Conservation (phyloP, 2,329 filamentous ascomycete species). For the Calcarisporium arbuscula region DNA sequence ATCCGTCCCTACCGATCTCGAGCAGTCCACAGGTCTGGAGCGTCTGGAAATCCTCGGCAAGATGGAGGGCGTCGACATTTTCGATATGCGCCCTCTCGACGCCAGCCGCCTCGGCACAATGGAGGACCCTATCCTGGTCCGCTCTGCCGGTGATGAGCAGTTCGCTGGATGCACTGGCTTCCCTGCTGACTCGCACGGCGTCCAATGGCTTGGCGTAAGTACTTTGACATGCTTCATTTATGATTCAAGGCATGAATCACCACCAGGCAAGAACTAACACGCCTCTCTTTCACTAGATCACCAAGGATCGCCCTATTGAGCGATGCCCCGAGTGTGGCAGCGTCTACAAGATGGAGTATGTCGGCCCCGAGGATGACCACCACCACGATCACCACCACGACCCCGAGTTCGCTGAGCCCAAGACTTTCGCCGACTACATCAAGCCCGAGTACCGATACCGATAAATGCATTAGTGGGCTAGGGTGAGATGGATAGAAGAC, state of each 20-base stretch:
- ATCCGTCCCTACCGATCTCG: conserved; percentile 85
- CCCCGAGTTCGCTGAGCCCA: conserved; percentile 73
- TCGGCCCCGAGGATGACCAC: conserved; percentile 73
- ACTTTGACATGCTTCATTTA: too few relatives aligned
- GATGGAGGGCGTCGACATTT: conserved; percentile 97
- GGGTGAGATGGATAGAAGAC: conserved; percentile 2
- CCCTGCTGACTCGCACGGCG: conserved; percentile 85
- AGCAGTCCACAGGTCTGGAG: conserved; percentile 95
- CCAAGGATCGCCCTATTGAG: conserved; percentile 83
- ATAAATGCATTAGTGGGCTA: conserved; percentile 22
- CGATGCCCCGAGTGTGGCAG: conserved; percentile 96
- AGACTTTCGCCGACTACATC: conserved; percentile 95
- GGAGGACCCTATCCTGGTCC: conserved; percentile 83
- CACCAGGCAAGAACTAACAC: too few relatives aligned
- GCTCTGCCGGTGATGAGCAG: conserved; percentile 91
- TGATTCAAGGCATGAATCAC: too few relatives aligned
- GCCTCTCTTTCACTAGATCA: conserved; percentile 49
- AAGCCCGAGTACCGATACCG: conserved; percentile 87
- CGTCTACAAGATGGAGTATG: conserved; percentile 96
- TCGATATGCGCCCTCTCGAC: conserved; percentile 97
- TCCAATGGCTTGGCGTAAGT: conserved; percentile 84
- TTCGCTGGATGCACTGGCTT: conserved; percentile 92
- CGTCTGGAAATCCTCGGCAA: conserved; percentile 98
- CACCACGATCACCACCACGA: conserved; percentile 49
- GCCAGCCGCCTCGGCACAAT: conserved; percentile 86